A percentile compares a stretch with the other conserved stretches of the same genome.
These are phyloP conservation scores for Trichoderma reesei DNA, from an alignment of 495 filamentous ascomycete species.

Conservation along the genomic window DNA sequence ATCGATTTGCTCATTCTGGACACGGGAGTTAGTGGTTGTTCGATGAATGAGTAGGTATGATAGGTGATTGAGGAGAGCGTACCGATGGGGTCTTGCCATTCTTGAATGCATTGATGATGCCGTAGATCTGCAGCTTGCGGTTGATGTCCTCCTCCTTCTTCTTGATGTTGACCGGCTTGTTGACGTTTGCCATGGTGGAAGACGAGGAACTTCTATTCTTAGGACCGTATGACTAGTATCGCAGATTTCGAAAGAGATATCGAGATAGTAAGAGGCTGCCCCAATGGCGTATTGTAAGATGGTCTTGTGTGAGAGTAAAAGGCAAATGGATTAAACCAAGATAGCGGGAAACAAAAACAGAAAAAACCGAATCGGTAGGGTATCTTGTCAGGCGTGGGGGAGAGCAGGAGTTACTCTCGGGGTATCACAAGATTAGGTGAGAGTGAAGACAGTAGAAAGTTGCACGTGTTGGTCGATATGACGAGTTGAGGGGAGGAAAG, in stretches of 20 bases:
- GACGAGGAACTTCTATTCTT: neutral
- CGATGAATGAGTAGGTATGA: no score
- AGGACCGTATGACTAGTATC: neutral
- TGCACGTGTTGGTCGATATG: neutral
- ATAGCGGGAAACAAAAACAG: neutral
- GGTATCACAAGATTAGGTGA: neutral
- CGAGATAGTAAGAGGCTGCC: neutral
- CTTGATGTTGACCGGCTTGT: conserved; percentile 55
- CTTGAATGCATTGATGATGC: conserved; percentile 81
- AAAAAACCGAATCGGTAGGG: neutral
- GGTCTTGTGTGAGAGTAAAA: no score
- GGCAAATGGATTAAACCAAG: no score
- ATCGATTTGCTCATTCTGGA: conserved; percentile 87
- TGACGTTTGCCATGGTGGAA: conserved; percentile 39
- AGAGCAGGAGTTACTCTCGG: neutral
- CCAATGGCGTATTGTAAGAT: no score
- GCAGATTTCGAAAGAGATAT: neutral
- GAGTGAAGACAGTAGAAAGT: neutral
- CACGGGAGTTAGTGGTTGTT: conserved; percentile 20
- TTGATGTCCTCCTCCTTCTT: conserved; percentile 65
- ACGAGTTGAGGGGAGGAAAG: neutral
- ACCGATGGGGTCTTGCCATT: conserved; percentile 87
- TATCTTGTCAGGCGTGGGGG: neutral
- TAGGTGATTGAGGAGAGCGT: conserved; percentile 35
- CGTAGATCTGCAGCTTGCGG: conserved; percentile 88